These are phyloP conservation scores for Boletus rubescentipes DNA, from an alignment of 768 basidiomycete species.

Conservation along the genomic window DNA sequence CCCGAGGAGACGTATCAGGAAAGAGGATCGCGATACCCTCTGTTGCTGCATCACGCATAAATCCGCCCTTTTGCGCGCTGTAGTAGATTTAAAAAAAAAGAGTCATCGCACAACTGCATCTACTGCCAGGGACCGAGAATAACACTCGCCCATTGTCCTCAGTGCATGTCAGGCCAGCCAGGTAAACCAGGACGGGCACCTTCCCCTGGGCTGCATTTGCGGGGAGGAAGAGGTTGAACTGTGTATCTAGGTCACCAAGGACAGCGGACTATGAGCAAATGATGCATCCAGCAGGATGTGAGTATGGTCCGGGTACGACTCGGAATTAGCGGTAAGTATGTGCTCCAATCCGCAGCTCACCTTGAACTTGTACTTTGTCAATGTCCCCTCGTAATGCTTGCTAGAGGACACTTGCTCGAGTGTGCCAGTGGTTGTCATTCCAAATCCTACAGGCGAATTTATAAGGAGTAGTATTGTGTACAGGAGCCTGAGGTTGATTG, in stretches of 20 bases:
- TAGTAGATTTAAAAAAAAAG: not conserved
- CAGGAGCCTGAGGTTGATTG: not conserved
- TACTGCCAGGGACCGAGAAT: not conserved
- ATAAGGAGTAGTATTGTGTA: not conserved
- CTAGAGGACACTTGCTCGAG: conserved; percentile 74
- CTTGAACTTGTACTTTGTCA: conserved; percentile 88
- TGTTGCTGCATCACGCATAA: conserved; percentile 80
- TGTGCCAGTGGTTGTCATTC: conserved; percentile 22
- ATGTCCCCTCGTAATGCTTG: conserved; percentile 76
- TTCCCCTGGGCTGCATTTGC: conserved; percentile 51
- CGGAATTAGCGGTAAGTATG: not conserved
- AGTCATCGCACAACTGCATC: not conserved
- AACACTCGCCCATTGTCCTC: conserved; percentile 84
- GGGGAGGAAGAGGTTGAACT: conserved; percentile 91
- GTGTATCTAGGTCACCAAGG: conserved; percentile 66
- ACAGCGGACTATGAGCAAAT: conserved; percentile 54
- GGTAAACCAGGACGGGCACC: conserved; percentile 78
- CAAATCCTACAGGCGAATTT: too few relatives aligned
- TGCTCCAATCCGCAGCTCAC: conserved; percentile 33
- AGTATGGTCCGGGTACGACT: not conserved
- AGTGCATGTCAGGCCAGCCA: conserved; percentile 86
- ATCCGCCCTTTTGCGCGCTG: conserved; percentile 92
- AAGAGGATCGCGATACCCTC: conserved; percentile 87
- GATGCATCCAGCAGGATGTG: not conserved
- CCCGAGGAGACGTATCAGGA: conserved; percentile 94